These are phyloP conservation scores for Neurospora africana DNA, from an alignment of 495 filamentous ascomycete genomes.

Conservation along the genomic window DNA sequence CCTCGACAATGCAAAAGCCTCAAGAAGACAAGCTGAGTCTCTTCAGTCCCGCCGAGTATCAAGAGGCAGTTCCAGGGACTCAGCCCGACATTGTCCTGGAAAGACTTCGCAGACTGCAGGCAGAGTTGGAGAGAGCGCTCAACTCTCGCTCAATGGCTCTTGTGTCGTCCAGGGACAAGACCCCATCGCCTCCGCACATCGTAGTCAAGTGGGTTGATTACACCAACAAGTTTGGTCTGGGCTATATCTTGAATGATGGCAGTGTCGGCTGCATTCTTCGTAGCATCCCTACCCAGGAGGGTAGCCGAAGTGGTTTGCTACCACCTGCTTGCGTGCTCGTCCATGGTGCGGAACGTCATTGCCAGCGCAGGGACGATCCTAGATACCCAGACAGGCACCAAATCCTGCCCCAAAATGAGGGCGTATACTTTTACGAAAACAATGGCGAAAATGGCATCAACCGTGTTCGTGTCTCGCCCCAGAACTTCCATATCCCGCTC, in stretches of 20 bases:
- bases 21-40: conserved; percentile 27
- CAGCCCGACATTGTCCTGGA: conserved; percentile 43
- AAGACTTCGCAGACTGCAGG: conserved; percentile 37
- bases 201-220: conserved; percentile 95
- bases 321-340: conserved; percentile 60
- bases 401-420: conserved; percentile 52
- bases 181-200: conserved; percentile 37
- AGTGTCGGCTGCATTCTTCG: conserved; percentile 75
- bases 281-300: conserved; percentile 35
- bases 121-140: conserved; percentile 45
- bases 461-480: conserved; percentile 49
- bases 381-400: conserved; percentile 51
- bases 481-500: conserved; percentile 45
- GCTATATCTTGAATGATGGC: conserved; percentile 76
- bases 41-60: conserved; percentile 41
- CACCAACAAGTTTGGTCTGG: conserved; percentile 79
- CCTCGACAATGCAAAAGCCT: conserved; percentile 1
- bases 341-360: conserved; percentile 50
- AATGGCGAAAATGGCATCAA: conserved; percentile 54
- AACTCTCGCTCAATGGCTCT: conserved; percentile 43
- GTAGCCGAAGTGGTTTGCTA: conserved; percentile 37
- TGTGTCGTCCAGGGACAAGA: conserved; percentile 28
- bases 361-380: conserved; percentile 43
- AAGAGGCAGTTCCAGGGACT: conserved; percentile 36
- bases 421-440: conserved; percentile 73